Conservation (phyloP, 2,329 filamentous ascomycete genomes). For the Aphanocladium album region DNA sequence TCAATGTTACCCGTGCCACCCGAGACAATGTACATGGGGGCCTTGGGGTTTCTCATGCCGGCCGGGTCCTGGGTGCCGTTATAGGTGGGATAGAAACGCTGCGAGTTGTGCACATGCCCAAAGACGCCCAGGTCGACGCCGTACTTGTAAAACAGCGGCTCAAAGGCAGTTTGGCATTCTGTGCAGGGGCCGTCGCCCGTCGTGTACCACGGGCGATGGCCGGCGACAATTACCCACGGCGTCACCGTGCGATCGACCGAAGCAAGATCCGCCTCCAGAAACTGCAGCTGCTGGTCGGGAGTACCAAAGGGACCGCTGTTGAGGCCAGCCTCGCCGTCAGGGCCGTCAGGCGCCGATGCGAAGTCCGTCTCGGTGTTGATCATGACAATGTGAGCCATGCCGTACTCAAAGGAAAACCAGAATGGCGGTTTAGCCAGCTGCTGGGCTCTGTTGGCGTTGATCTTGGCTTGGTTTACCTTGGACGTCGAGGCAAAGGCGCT, state of each 20-base stretch:
- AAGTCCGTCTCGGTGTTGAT: constrained; percentile 31
- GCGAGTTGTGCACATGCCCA: constrained; percentile 54
- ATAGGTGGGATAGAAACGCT: constrained; percentile 43
- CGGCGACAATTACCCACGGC: constrained; percentile 36
- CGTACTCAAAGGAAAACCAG: constrained; percentile 26
- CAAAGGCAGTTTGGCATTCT: constrained; percentile 48
- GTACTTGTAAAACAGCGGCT: constrained; percentile 49
- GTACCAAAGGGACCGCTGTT: constrained; percentile 46
- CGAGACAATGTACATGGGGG: constrained; percentile 37
- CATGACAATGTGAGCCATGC: constrained; percentile 26
- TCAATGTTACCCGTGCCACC: constrained; percentile 55
- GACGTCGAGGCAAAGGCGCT: constrained; percentile 46
- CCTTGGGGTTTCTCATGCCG: constrained; percentile 31
- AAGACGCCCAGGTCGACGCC: constrained; percentile 53
- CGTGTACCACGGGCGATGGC: constrained; percentile 47
- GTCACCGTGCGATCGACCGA: constrained; percentile 51
- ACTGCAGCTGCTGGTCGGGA: constrained; percentile 45
- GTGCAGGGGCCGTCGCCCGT: constrained; percentile 33
- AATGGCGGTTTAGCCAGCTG: constrained; percentile 27
- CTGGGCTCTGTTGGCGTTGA: constrained; percentile 40
- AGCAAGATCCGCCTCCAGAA: constrained; percentile 50
- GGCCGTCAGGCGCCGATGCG: constrained; percentile 24
- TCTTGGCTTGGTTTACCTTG: constrained; percentile 32
- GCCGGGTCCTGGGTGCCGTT: constrained; percentile 31
- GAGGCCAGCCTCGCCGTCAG: constrained; percentile 24